Evolutionary conservation across 768 basidiomycete genomes (phyloP).

Genomic region (Infundibulicybe gibba): DNA sequence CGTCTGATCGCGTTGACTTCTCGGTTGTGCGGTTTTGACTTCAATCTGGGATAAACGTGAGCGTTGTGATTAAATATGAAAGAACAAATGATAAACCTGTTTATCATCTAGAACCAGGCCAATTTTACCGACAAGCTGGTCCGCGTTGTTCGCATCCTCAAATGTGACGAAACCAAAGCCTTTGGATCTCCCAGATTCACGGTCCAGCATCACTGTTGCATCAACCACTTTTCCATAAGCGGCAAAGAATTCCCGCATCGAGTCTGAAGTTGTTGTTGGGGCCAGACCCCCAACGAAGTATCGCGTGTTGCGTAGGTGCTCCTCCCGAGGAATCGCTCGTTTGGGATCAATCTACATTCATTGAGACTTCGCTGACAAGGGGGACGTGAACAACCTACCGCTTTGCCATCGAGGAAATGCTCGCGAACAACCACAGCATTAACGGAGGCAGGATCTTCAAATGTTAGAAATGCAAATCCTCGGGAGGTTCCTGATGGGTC

Average conservation of each 20-base stretch:
- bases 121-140: constrained; percentile 64
- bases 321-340: constrained; percentile 81
- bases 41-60: constrained; percentile 54
- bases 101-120: constrained; percentile 75
- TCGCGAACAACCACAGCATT: constrained; percentile 61
- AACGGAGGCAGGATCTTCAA: constrained; percentile 63
- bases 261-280: constrained; percentile 62
- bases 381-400: constrained; percentile 34
- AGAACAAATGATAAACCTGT: constrained; percentile 40
- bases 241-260: constrained; percentile 66
- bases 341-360: constrained; percentile 76
- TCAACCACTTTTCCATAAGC: constrained; percentile 80
- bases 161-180: constrained; percentile 89
- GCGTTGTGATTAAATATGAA: not conserved
- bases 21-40: constrained; percentile 77
- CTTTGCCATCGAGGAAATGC: constrained; percentile 77
- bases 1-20: constrained; percentile 58
- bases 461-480: constrained; percentile 85
- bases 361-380: constrained; percentile 2
- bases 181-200: constrained; percentile 70
- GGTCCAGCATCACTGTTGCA: constrained; percentile 83
- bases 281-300: constrained; percentile 82
- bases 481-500: constrained; percentile 72
- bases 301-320: constrained; percentile 71
- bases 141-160: constrained; percentile 58